Base-by-base conservation (phyloP, 2,329 filamentous ascomycete species). In the Curvularia lunata region DNA sequence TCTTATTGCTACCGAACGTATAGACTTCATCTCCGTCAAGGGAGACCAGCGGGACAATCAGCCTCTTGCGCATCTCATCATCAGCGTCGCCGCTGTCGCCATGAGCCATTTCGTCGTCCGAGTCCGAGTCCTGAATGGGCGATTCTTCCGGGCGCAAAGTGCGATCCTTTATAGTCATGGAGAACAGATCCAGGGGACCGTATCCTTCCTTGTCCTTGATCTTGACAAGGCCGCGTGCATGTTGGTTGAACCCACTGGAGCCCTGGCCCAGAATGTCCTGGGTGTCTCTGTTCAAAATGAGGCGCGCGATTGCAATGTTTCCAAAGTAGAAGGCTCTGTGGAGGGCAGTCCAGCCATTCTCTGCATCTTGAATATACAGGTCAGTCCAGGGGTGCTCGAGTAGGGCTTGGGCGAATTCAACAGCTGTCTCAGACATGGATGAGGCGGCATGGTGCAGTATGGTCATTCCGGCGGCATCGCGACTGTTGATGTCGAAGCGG, bases 1-100 rank as follows among this genome's bases (percentile, higher is more conserved):
- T 99, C 72, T 95, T 96, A 78, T 97, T 99, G 77, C 93, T 98
- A 48, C 95, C 95, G 77, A 98, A 97, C 1, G 92, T 89, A 70
- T 92, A 98, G 0, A 97, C 80, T 72, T 99, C 95, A 69, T 97
- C 91, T 8, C 92, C 94, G 21, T 81, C 75, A 25, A 88, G 69
- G 51, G 78, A 63, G 42, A 67, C 59, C 40, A 69, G 64, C 5
- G 68, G 75, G 40, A 67, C 71, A 23, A 76, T 68, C 18, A 68
- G 27, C 30, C 55, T 67, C 54, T 57, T 70, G 23, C 62, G 67
- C 51, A 53, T 51, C 27, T 72, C 72, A 27, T 75, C 73, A 37
- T 75, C 69, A 28, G 77, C 70, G 49, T 81, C 82, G 5, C 83
- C 82, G 10, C 68, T 75, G 21, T 77, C 75, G 28, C 75, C 76